Conservation (phyloP, 371 early-diverging fungal genomes). For the Mortierella sp. region DNA sequence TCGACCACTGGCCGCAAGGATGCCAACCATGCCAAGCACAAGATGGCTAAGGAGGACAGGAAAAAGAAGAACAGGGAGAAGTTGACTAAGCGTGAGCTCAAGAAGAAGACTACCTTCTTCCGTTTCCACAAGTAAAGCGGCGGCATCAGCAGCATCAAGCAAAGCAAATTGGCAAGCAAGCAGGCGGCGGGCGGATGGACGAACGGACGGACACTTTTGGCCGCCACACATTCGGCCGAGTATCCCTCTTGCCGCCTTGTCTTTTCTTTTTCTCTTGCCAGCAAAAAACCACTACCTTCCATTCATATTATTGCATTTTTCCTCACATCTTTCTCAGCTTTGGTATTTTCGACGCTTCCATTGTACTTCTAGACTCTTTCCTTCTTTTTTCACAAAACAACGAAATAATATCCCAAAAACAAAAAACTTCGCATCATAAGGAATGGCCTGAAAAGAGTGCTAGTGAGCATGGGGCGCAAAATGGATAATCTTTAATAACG, state of each 20-base stretch:
- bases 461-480: background rate
- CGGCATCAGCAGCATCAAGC: background rate
- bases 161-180: background rate
- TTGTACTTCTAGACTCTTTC: constrained; percentile 16
- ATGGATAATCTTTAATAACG: background rate
- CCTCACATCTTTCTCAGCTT: background rate
- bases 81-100: constrained; percentile 45
- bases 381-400: background rate
- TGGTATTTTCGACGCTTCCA: constrained; percentile 9
- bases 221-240: background rate
- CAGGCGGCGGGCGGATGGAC: background rate
- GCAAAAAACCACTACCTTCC: background rate
- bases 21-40: constrained; percentile 46
- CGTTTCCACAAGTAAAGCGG: constrained; percentile 56
- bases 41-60: constrained; percentile 56
- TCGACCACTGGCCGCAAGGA: constrained; percentile 55
- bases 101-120: constrained; percentile 56
- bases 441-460: background rate
- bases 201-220: background rate
- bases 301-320: constrained; percentile 13
- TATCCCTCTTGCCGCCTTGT: background rate
- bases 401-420: constrained; percentile 6
- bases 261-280: background rate
- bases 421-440: too few relatives aligned
- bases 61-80: constrained; percentile 50